These are phyloP conservation scores for Cyberlindnera misumaiensis DNA, from an alignment of 805 yeast species.

Conservation along the genomic window DNA sequence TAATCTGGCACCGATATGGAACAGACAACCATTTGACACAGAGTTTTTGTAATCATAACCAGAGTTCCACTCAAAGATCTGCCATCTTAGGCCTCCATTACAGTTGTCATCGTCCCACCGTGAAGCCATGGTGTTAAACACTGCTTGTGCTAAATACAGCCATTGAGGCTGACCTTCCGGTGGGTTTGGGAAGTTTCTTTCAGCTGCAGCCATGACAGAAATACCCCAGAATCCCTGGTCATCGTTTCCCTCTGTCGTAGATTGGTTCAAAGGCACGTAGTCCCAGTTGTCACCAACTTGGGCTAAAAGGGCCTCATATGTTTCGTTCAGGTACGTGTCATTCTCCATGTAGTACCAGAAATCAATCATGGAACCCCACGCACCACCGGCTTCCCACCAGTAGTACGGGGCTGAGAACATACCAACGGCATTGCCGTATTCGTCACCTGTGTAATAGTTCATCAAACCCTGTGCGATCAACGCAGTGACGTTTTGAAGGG, in stretches of 20 bases:
- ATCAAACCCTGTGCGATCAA: conserved; percentile 58
- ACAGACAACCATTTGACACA: conserved; percentile 80
- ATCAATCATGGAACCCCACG: conserved; percentile 52
- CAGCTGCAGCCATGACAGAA: conserved; percentile 79
- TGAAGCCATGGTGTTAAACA: conserved; percentile 73
- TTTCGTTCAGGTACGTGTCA: conserved; percentile 49
- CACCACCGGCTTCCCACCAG: conserved; percentile 93
- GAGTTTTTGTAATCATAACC: conserved; percentile 85
- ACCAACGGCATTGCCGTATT: conserved; percentile 64
- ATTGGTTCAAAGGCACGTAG: conserved; percentile 76
- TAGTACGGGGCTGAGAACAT: conserved; percentile 70
- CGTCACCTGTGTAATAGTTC: conserved; percentile 63
- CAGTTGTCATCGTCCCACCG: conserved; percentile 68
- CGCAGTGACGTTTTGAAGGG: conserved; percentile 41
- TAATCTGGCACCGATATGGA: conserved; percentile 75
- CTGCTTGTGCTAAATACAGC: conserved; percentile 77
- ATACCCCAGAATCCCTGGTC: conserved; percentile 94
- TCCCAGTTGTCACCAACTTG: conserved; percentile 62
- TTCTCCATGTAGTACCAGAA: conserved; percentile 62
- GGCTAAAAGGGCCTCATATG: conserved; percentile 50
- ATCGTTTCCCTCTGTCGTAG: conserved; percentile 84
- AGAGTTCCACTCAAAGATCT: conserved; percentile 80
- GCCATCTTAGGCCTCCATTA: conserved; percentile 87
- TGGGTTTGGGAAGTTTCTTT: conserved; percentile 74
- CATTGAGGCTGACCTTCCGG: conserved; percentile 53